Evolutionary conservation across 495 filamentous ascomycete genomes (phyloP), one percentile per base, ranked within the genome.

Genomic region (Penicillium canariense): DNA sequence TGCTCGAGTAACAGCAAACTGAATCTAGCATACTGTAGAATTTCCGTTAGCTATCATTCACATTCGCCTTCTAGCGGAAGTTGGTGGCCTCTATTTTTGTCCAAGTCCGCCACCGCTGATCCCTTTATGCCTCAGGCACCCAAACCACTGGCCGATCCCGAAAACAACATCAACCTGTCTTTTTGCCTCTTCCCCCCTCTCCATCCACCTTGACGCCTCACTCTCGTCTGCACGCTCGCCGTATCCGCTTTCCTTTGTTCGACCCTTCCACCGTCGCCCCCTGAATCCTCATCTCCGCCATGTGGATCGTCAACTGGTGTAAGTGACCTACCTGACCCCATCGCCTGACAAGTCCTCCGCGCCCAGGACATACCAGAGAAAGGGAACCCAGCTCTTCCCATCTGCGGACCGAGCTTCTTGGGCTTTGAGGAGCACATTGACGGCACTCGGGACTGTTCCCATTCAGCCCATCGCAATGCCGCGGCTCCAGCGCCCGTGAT

Each of bases 291-390:
- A 22, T 30, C 53, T 48, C 59, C 79, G 83, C 68, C 55, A 96
- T 97, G 93, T 96, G 90, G 91, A 87, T 97, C 68, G 70, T 96
- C 60, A 90, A 90, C 83, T 97, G 93, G 92, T 96, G 89, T 94
- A 89, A 71, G 88, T 79, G 44, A 18, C 47, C 68, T 42, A 30
- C 48, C 46, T 47, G 36, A 42, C 44, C 47, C 59, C 61, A 62
- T 47, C 32, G 43, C 42, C 54, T 54, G 45, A 48, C 50, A 26
- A 46, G 17, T 47, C 54, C 40, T 50, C 60, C 43, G 47, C 45
- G 8, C 25, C 32, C 31, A 30, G 12, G 49, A 48, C 11, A 32
- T 11, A 36, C 14, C 6, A 7, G 8, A 50, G 15, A 35, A 30
- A 39, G 48, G 34, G 10, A 8, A 20, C n/a, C 14, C 17, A 12